phyloP scores from a whole-genome alignment of 1,139 yeast genomes.

The Geotrichum europaeum region DNA sequence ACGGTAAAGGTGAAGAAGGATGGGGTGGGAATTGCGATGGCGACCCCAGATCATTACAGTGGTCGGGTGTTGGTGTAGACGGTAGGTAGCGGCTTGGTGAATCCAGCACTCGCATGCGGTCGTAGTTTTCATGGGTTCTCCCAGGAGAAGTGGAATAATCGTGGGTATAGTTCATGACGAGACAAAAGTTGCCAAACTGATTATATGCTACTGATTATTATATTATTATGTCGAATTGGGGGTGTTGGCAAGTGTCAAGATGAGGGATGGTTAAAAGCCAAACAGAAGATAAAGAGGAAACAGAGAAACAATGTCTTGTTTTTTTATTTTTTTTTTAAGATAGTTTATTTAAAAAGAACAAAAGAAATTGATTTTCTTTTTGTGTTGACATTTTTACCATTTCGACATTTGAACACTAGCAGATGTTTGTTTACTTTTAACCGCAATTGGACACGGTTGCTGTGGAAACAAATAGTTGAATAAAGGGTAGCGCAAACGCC shows the following conservation, averaged over 20 bases:
- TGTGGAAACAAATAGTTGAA: background rate
- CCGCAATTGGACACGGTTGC: background rate
- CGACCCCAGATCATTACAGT: background rate
- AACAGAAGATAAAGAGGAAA: background rate
- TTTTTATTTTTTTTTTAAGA: background rate
- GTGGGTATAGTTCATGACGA: background rate
- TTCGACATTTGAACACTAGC: background rate
- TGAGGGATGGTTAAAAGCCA: background rate
- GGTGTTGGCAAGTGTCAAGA: background rate
- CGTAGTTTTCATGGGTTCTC: background rate
- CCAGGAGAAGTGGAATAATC: background rate
- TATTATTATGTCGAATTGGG: background rate
- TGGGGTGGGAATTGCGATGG: background rate
- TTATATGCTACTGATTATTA: background rate
- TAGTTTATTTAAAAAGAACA: background rate
- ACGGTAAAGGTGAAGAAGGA: conserved; percentile 4
- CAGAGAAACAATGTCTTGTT: background rate
- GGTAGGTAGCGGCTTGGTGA: background rate
- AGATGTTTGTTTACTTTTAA: background rate
- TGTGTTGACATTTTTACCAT: background rate
- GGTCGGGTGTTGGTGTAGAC: background rate
- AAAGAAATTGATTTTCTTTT: background rate
- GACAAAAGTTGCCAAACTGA: background rate
- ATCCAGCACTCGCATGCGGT: background rate
- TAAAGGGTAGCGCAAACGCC: background rate